These are phyloP conservation scores for Metschnikowia continentalis DNA, from an alignment of 805 yeast species.

Conservation along the genomic window DNA sequence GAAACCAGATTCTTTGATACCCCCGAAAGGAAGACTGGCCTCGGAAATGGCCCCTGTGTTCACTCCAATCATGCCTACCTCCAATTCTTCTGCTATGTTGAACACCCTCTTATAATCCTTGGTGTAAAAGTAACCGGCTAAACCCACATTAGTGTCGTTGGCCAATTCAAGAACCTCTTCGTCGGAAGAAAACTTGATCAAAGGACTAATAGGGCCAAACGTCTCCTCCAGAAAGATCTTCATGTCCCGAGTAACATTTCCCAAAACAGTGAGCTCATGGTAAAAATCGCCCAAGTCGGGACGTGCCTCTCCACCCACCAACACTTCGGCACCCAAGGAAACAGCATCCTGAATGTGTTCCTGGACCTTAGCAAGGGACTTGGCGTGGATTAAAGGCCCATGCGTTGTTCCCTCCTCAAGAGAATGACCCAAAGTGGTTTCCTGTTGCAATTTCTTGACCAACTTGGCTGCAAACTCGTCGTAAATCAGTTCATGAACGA, in stretches of 20 bases:
- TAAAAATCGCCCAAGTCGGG: conserved; percentile 57
- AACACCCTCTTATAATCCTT: conserved; percentile 50
- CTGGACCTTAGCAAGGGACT: conserved; percentile 58
- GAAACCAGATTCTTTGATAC: conserved; percentile 72
- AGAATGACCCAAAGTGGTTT: conserved; percentile 60
- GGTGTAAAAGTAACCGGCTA: conserved; percentile 74
- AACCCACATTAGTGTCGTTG: conserved; percentile 65
- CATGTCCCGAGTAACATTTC: conserved; percentile 57
- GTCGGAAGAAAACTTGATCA: conserved; percentile 59
- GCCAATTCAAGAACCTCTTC: conserved; percentile 62
- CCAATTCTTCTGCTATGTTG: conserved; percentile 61
- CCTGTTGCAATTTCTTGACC: conserved; percentile 12
- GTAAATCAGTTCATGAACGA: conserved; percentile 17
- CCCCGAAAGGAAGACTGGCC: conserved; percentile 71
- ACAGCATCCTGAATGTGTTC: conserved; percentile 64
- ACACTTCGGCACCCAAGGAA: conserved; percentile 57
- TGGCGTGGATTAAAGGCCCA: conserved; percentile 69
- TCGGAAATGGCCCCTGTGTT: conserved; percentile 72
- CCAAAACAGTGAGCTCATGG: conserved; percentile 64
- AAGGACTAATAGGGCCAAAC: conserved; percentile 76
- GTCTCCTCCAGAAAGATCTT: conserved; percentile 64
- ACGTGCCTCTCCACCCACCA: conserved; percentile 56
- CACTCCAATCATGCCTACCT: conserved; percentile 79
- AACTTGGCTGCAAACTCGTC: conserved; percentile 14
- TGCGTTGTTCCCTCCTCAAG: conserved; percentile 56